Evolutionary conservation across 345 rosid species (phyloP), one percentile per base, ranked within the genome.

Genomic region (Brassica cretica): DNA sequence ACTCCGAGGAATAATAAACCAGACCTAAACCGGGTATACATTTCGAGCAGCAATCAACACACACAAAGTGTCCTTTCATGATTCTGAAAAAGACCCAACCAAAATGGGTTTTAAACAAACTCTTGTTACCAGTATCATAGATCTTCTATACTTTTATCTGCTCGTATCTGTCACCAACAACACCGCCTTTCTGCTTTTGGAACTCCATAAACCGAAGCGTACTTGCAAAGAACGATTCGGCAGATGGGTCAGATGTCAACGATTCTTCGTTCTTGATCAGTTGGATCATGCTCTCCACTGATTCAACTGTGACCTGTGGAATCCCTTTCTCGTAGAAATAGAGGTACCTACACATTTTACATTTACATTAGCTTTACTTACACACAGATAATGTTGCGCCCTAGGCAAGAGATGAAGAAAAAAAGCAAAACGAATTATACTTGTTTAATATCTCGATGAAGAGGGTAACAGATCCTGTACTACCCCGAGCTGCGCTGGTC

Each of bases 111-210:
- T 53, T 24, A 68, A 61, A 76, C 70, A 78, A 15, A 65, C 67
- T 14, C 25, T 32, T 73, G 27, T 74, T 72, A 78, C 70, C 74
- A 61, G 62, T 41, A 8, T 55, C 30, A 27, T 27, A 27, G 61
- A 62, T 32, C 62, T 44, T 72, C 85, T 88, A 94, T 73, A 78
- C 91, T 85, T 87, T 92, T 81, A 94, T 84, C 33, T 88, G 71
- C 55, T 89, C 93, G 4, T 93, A 93, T 70, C 84, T 90, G 79
- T 91, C 99, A 73, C 98, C 89, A 64, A 91, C 66, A 6, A 86
- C 86, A 39, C 97, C 99, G 0, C 97, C 99, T 84, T 95, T 95
- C 90, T 93, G 92, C 84, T 95, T 95, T 85, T 95, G 96, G 83
- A 87, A 95, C 84, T 93, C 90, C 66, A 92, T 83, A 69, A 92